These are phyloP conservation scores for Bolboschoenus planiculmis DNA, from an alignment of 176 grass and related monocot species.

Conservation along the genomic window DNA sequence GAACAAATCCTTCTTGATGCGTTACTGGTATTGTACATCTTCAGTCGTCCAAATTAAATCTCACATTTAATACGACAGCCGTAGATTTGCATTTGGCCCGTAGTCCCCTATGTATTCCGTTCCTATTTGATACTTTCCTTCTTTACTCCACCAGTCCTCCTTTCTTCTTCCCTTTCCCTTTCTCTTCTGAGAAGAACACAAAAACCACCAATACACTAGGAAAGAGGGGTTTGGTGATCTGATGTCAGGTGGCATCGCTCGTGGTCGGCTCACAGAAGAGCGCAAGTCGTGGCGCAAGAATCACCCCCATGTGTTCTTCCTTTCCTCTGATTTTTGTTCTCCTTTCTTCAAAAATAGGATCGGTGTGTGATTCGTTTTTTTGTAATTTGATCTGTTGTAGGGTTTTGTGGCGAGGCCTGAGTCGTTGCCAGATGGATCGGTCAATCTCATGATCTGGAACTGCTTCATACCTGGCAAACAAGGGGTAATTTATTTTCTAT, in stretches of 20 bases:
- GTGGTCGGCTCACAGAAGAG: constrained; percentile 67
- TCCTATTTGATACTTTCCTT: background rate
- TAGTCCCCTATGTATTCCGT: background rate
- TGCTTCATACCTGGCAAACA: constrained; percentile 73
- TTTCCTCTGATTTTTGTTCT: constrained; percentile 1
- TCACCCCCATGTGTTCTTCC: constrained; percentile 52
- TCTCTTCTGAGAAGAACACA: background rate
- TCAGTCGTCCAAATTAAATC: background rate
- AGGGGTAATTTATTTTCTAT: constrained; percentile 41
- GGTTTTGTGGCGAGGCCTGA: constrained; percentile 86
- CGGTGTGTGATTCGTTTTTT: background rate
- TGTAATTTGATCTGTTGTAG: constrained; percentile 21
- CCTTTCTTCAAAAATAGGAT: background rate
- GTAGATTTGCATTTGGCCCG: background rate
- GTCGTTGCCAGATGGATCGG: constrained; percentile 70
- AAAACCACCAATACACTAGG: background rate
- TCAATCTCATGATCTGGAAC: constrained; percentile 75
- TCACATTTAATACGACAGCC: background rate
- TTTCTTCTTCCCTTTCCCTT: background rate
- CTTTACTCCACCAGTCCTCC: background rate
- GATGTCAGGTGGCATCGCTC: constrained; percentile 58
- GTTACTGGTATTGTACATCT: too few species aligned
- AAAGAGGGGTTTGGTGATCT: constrained; percentile 6
- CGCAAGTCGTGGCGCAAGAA: constrained; percentile 87
- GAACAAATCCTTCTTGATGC: background rate